Conservation (phyloP, 768 basidiomycete species). For the Vararia minispora region DNA sequence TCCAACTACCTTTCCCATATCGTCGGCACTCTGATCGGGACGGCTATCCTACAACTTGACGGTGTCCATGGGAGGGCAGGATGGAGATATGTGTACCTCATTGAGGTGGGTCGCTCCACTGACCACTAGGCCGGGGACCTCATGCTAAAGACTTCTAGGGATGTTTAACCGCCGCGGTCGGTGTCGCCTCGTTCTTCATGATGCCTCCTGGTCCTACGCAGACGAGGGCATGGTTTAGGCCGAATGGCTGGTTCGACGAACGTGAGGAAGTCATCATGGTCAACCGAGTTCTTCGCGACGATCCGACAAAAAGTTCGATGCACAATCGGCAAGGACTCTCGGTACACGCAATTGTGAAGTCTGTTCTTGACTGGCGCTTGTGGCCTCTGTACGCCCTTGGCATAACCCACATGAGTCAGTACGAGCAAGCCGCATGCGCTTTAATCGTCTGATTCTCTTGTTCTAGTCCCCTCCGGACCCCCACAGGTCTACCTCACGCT, state of each 20-base stretch:
- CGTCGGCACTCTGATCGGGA: constrained; percentile 50
- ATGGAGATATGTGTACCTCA: constrained; percentile 49
- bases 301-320: constrained; percentile 58
- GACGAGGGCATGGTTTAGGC: constrained; percentile 47
- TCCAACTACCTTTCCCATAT: constrained; percentile 46
- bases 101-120: too few relatives aligned
- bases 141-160: too few relatives aligned
- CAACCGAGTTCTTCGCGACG: constrained; percentile 51
- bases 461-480: constrained; percentile 42
- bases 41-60: constrained; percentile 44
- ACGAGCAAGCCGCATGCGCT: too few relatives aligned
- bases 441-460: not conserved
- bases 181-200: constrained; percentile 39
- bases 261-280: constrained; percentile 56
- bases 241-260: constrained; percentile 57
- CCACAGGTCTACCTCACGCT: constrained; percentile 57
- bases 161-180: constrained; percentile 36
- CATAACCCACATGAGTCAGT: constrained; percentile 39
- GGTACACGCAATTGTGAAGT: constrained; percentile 34
- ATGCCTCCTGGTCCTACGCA: constrained; percentile 57
- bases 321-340: constrained; percentile 60
- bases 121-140: too few relatives aligned
- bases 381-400: constrained; percentile 59
- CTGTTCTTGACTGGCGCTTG: constrained; percentile 47
- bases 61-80: constrained; percentile 42